Evolutionary conservation across 768 basidiomycete genomes (phyloP), one percentile per base, ranked within the genome.

Genomic region (Kwoniella pini): DNA sequence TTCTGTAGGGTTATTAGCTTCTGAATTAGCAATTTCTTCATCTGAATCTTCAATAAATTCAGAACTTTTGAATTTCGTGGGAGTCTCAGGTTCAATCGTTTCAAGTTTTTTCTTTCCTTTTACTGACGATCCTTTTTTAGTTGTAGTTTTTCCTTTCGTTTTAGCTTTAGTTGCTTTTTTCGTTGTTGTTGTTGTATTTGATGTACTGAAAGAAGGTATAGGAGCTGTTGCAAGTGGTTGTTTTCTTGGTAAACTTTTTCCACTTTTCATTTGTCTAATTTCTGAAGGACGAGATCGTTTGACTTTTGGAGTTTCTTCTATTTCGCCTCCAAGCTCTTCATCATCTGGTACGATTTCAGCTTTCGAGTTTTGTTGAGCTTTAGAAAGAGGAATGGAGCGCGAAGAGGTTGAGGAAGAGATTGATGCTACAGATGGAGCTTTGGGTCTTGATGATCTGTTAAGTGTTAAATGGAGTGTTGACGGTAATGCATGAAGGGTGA

Each of bases 11-110:
- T 36, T 50, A 28, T 55, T 61, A 7, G 51, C 50, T 21, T 64
- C 65, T 0, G 24, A 54, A 38, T 33, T 44, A 1, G 38, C 58
- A 10, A 48, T 53, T 45, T 74, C 72, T 39, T 69, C 72, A 40
- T 74, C 72, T 21, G 72, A 74, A 49, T 74, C 72, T 27, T 71
- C 70, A 24, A 74, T 74, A 27, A 67, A 65, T 31, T 69, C 72
- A 1, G 63, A 61, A 15, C 69, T 70, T 31, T 74, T 74, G 56
- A 54, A 53, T 43, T 74, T 74, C 26, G 65, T 60, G n/a, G 55
- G 31, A 21, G 57, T 42, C 0, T 26, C 22, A 22, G 15, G 30
- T 27, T 36, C n/a, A n/a, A n/a, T n/a, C n/a, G n/a, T n/a, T n/a
- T n/a, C n/a, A n/a, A n/a, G 17, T 9, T 21, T 19, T 28, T 24